Evolutionary conservation across 371 early-diverging fungal genomes (phyloP), one percentile per base, ranked within the genome.

Genomic region (Phascolomyces articulosus): DNA sequence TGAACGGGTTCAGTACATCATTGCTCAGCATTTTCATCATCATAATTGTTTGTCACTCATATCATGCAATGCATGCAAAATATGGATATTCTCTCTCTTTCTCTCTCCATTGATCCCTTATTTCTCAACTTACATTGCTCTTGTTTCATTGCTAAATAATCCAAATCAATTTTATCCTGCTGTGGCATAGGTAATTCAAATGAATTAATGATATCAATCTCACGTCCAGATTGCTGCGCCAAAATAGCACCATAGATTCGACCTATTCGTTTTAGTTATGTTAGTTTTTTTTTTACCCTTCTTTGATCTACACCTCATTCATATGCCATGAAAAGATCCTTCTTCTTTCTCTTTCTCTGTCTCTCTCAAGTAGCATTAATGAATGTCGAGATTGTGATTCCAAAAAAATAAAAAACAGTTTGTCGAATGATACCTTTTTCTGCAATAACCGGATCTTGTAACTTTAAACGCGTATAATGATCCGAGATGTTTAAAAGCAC

Each of bases 401-500:
- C n/a, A 31, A 31, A 31, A 31, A 31, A 31, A 31, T 6, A 31
- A 31, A 9, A 31, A 31, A 31, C 11, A 34, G 34, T 2, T n/a
- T n/a, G n/a, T n/a, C n/a, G n/a, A n/a, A n/a, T n/a, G n/a, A n/a
- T n/a, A 59, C 60, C 49, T 65, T 76, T 73, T 44, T 78, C 70
- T 27, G 70, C 73, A 41, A 57, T 65, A 15, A 66, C 67, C n/a
- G 79, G 78, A 41, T 73, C 70, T 71, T 93, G 93, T 64, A 90
- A 68, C 59, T 83, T 83, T 15, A 80, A 81, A 29, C 95, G 87
- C 44, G 92, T 93, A 72, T 81, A 90, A 60, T 95, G 95, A 70
- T 95, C 95, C 11, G 94, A 93, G 53, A 94, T 89, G 64, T 95
- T 95, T 54, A 93, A 75, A 60, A 95, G 74, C 7, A 92, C 93